These are phyloP conservation scores for Discostella stelligeroides DNA, from an alignment of 108 stramenopile species.

Conservation along the genomic window DNA sequence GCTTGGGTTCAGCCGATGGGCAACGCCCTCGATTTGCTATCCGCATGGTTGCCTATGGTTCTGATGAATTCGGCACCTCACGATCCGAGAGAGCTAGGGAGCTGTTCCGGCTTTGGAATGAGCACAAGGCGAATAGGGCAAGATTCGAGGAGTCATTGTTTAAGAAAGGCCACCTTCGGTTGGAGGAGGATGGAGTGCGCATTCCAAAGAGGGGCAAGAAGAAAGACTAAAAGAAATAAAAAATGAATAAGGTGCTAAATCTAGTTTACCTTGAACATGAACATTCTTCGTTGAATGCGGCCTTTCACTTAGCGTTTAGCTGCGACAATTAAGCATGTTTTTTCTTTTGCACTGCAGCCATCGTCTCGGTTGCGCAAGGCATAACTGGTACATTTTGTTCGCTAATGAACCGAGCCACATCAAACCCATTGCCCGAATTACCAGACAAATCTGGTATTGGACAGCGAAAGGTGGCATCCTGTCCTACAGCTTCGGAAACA, in stretches of 20 bases:
- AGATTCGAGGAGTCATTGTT: conserved; percentile 82
- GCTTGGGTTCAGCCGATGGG: conserved; percentile 6
- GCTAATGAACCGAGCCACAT: conserved; percentile 40
- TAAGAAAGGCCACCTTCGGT: conserved; percentile 62
- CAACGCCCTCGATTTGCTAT: conserved; percentile 62
- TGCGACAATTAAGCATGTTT: background rate
- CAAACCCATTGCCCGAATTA: conserved; percentile 17
- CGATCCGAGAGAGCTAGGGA: conserved; percentile 59
- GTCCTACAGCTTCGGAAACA: conserved; percentile 89
- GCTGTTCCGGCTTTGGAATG: conserved; percentile 76
- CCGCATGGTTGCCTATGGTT: conserved; percentile 64
- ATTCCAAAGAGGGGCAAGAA: background rate
- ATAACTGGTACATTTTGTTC: conserved; percentile 29
- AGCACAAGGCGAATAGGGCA: conserved; percentile 77
- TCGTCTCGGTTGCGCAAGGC: conserved; percentile 45
- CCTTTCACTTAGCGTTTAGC: background rate
- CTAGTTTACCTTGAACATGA: background rate
- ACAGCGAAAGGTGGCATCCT: conserved; percentile 80
- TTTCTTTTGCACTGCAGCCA: conserved; percentile 29
- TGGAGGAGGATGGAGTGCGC: conserved; percentile 40
- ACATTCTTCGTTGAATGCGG: too few species aligned
- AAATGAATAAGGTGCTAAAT: background rate
- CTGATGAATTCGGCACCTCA: conserved; percentile 62
- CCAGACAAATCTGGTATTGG: conserved; percentile 45
- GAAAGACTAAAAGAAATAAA: background rate